phyloP scores from a whole-genome alignment of 2,329 filamentous ascomycete species.

The Apiospora phragmitis region DNA sequence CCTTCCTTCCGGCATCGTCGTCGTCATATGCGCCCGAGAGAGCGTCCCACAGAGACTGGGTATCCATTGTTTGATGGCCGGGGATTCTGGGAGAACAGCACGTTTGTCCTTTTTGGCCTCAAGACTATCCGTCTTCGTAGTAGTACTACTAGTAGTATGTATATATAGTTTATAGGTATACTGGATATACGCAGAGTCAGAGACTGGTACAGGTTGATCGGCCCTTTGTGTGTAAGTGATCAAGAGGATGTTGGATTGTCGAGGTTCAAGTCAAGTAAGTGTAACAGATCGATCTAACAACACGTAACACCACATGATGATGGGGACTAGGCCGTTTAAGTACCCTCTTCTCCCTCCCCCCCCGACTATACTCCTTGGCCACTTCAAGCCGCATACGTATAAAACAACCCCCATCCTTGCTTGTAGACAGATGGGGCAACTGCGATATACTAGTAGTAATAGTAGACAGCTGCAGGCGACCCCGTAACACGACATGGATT shows the following conservation, averaged over 20 bases:
- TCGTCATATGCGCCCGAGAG: constrained; percentile 1
- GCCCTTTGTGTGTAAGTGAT: too few species aligned
- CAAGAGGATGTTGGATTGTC: background rate
- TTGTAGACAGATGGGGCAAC: background rate
- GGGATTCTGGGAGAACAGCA: background rate
- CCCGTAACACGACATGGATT: background rate
- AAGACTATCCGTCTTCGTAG: background rate
- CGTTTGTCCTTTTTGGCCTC: background rate
- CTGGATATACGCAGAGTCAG: background rate
- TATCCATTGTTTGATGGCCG: background rate
- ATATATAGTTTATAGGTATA: background rate
- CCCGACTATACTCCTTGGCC: too few species aligned
- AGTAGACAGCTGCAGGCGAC: too few species aligned
- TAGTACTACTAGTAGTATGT: background rate
- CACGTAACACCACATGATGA: too few species aligned
- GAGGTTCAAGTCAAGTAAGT: too few species aligned
- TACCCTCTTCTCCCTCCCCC: too few species aligned
- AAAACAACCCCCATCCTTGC: background rate
- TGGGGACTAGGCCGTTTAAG: too few species aligned
- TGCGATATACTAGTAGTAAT: too few species aligned
- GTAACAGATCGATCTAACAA: too few species aligned
- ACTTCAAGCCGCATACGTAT: too few species aligned
- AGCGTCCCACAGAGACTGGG: constrained; percentile 6
- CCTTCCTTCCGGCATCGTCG: background rate
- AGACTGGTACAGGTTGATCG: too few species aligned